Conservation (phyloP, 169 alveolate genomes). For the Blepharisma undulans region DNA sequence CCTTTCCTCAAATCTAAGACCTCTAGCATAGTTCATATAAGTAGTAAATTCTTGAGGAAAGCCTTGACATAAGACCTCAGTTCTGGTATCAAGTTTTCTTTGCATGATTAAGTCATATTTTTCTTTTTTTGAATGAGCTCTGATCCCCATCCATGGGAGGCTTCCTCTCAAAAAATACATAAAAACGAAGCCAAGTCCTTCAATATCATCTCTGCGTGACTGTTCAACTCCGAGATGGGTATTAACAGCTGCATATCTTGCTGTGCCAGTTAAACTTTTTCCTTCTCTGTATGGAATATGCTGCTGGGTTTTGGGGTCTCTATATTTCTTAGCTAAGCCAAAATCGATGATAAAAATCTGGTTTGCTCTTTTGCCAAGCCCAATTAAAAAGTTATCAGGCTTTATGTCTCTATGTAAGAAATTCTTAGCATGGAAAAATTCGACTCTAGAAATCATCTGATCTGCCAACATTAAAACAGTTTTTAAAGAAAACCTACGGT, state of each 20-base stretch:
- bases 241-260: constrained; percentile 81
- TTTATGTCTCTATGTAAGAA: constrained; percentile 76
- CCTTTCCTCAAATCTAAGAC: constrained; percentile 75
- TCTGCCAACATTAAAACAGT: constrained; percentile 45
- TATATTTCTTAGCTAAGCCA: constrained; percentile 82
- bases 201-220: constrained; percentile 87
- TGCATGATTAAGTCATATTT: constrained; percentile 69
- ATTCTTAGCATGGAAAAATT: constrained; percentile 67
- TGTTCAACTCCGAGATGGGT: constrained; percentile 84
- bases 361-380: constrained; percentile 67
- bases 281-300: constrained; percentile 86
- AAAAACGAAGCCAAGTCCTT: constrained; percentile 80
- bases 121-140: constrained; percentile 63
- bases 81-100: constrained; percentile 70
- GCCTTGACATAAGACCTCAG: constrained; percentile 69
- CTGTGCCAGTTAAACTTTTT: constrained; percentile 86
- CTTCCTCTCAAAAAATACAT: constrained; percentile 78
- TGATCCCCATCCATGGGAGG: constrained; percentile 81
- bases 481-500: constrained; percentile 61
- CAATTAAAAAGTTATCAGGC: constrained; percentile 86
- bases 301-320: constrained; percentile 70
- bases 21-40: constrained; percentile 60
- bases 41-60: constrained; percentile 63
- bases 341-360: constrained; percentile 79
- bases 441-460: constrained; percentile 66